Conservation (phyloP, 306 rosid genomes). For the Cucurbita ficifolia region DNA sequence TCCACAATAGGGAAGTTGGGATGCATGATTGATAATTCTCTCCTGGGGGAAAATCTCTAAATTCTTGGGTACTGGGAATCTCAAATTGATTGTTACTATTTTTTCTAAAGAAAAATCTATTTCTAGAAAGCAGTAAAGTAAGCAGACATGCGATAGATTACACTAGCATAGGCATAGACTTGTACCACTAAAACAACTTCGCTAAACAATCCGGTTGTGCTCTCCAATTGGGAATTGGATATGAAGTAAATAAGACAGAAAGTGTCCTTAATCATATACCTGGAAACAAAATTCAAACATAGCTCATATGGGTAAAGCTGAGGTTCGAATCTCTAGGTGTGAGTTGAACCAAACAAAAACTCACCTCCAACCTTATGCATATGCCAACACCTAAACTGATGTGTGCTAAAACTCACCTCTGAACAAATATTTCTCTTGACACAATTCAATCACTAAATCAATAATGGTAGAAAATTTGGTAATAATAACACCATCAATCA, state of each 20-base stretch:
- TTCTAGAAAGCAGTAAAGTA: not conserved
- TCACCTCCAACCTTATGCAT: not conserved
- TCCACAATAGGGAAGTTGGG: not conserved
- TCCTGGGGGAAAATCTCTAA: slow-evolving; percentile 1
- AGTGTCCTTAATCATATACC: not conserved
- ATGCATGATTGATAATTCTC: not conserved
- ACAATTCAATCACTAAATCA: not conserved
- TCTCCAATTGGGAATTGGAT: not conserved
- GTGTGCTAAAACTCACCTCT: not conserved
- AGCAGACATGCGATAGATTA: not conserved
- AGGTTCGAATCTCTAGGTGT: not conserved
- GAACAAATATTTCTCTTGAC: not conserved
- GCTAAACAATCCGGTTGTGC: not conserved
- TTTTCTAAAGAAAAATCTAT: not conserved
- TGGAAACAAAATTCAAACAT: not conserved
- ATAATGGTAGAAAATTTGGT: not conserved
- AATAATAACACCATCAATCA: not conserved
- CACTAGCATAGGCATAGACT: not conserved
- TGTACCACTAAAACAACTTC: not conserved
- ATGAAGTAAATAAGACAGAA: not conserved
- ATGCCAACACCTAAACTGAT: not conserved
- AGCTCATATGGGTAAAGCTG: not conserved
- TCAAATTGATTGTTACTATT: not conserved
- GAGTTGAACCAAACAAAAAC: not conserved
- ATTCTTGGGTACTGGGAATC: not conserved